Percentiles rank a stretch among this genome's conserved stretches.
Evolutionary conservation across 805 yeast species (phyloP).

Genomic region (Saturnispora hagleri): DNA sequence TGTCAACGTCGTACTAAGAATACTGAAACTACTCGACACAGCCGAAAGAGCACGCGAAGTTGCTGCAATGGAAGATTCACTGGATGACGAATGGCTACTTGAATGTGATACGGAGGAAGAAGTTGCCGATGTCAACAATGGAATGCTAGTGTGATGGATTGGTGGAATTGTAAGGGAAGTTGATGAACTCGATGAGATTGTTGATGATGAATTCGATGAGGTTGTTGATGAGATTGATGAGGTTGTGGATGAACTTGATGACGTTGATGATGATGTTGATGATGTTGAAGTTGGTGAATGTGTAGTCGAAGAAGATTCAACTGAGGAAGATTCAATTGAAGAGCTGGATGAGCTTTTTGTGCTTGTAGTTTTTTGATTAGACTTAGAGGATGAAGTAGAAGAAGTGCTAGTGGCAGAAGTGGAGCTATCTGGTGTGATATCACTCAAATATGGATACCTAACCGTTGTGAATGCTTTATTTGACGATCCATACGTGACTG

Average conservation of each 20-base stretch:
- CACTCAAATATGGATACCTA: slow-evolving; percentile 5
- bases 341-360: neutral
- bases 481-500: slow-evolving; percentile 8
- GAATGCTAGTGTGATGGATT: neutral
- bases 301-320: neutral
- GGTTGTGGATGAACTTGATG: neutral
- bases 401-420: neutral
- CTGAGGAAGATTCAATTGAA: neutral
- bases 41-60: neutral
- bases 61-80: neutral
- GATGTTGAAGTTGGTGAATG: neutral
- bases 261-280: neutral
- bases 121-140: neutral
- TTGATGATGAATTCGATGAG: neutral
- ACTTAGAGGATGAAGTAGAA: neutral
- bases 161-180: neutral
- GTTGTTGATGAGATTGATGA: neutral
- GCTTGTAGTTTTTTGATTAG: neutral
- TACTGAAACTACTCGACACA: neutral
- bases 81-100: neutral
- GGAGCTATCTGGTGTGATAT: neutral
- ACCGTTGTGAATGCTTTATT: slow-evolving; percentile 8
- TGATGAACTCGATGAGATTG: neutral
- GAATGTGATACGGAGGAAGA: neutral
- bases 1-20: neutral